Base-by-base conservation (phyloP, 306 rosid species). In the cucumber (Cucumis sativus) region DNA sequence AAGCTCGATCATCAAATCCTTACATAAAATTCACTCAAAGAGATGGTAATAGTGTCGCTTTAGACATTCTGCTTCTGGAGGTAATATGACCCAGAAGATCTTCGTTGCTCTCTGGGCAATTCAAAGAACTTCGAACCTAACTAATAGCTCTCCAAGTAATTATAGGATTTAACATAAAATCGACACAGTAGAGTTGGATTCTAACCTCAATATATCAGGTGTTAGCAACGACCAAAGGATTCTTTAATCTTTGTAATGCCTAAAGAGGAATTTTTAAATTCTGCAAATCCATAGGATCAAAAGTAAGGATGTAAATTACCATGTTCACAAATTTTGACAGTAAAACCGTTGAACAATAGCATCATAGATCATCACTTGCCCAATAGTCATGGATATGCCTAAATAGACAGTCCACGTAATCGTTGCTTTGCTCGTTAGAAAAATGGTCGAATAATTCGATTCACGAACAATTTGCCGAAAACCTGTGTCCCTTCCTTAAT, bases 401-500 rank as follows among this genome's bases (percentile, higher is more conserved):
- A 72, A 9, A 47, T 49, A 23, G 77, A 51, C 1, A 16, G 41
- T 71, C 16, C 60, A 25, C 23, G 15, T 72, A 8, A n/a, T 21
- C 0, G 16, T 17, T 10, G 75, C 58, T 47, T 65, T 70, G 57
- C 76, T 16, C 8, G 43, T 25, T 49, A 15, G 58, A 45, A 47
- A 70, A 47, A 70, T 4, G 61, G 20, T 39, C 20, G 15, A 28
- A 68, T 23, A 14, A 5, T 16, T 52, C 54, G 25, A 18, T 41
- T 43, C 76, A 28, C 39, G 16, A 49, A 49, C 76, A 4, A 5
- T 71, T 71, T 25, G 45, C 18, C 62, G 5, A 71, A 15, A 73
- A 73, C 77, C 15, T 33, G 23, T 73, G n/a, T 8, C 73, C 15
- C 52, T 64, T 10, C 45, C 82, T 82, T 41, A 68, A 76, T 82